These are phyloP conservation scores for Exophiala alcalophila DNA, from an alignment of 2,329 filamentous ascomycete species.

Conservation along the genomic window DNA sequence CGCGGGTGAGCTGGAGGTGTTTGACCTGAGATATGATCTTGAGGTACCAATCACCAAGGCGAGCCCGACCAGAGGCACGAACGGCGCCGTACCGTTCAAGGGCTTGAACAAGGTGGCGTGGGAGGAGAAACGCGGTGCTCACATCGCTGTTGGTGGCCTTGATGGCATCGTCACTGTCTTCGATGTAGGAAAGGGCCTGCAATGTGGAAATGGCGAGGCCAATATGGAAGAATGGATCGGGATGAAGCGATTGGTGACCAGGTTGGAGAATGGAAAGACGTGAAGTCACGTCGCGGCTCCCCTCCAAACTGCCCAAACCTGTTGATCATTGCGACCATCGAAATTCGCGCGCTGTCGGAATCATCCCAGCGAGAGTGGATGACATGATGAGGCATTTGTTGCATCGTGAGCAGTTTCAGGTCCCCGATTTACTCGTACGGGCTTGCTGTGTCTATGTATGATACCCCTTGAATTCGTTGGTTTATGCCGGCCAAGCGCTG, in stretches of 20 bases:
- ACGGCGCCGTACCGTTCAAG: constrained; percentile 67
- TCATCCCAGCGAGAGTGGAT: too few species aligned
- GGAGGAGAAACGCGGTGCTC: constrained; percentile 84
- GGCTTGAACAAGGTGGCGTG: constrained; percentile 93
- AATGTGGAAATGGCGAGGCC: constrained; percentile 76
- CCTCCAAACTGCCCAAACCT: too few species aligned
- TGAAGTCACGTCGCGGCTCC: not conserved
- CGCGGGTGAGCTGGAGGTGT: constrained; percentile 85
- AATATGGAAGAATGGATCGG: constrained; percentile 88
- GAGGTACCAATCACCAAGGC: constrained; percentile 86
- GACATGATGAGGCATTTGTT: too few species aligned
- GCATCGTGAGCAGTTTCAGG: too few species aligned
- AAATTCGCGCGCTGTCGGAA: too few species aligned
- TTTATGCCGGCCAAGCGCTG: too few species aligned
- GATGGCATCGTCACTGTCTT: constrained; percentile 90
- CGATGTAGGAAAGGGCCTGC: constrained; percentile 72
- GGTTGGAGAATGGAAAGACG: constrained; percentile 57
- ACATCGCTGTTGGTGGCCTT: constrained; percentile 84
- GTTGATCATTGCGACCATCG: too few species aligned
- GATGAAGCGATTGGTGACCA: constrained; percentile 83
- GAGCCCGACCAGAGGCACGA: constrained; percentile 63
- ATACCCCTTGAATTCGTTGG: constrained; percentile 15
- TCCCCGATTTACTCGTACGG: too few species aligned
- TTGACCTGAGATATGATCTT: constrained; percentile 88
- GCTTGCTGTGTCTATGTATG: constrained; percentile 2